Base-by-base conservation (phyloP, 208 protist genomes). In the Acanthamoeba divionensis region DNA sequence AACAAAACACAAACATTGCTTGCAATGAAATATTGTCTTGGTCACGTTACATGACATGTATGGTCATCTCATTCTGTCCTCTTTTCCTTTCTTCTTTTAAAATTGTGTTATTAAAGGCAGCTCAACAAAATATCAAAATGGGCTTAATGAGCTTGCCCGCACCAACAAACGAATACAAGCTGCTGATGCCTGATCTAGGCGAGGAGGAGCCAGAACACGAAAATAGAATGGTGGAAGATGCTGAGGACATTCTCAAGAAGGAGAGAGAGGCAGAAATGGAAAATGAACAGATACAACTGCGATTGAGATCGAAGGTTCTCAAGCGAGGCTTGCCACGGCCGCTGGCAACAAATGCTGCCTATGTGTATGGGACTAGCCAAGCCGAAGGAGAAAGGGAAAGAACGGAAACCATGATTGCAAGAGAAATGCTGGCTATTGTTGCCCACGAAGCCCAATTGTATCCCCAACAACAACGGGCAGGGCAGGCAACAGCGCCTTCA, bases 111-210 rank as follows among this genome's bases (percentile, higher is more conserved):
- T n/a, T n/a, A n/a, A 33, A 18, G 9, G 21, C 41, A 1, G 31
- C 15, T 44, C 26, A 36, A 15, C 2, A 67, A 8, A 15, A 63
- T n/a, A 48, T 93, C 10, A 41, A 29, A 10, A 50, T 29, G 36
- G 82, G 80, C 15, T 80, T 94, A 10, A 36, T 85, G 13, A 55
- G 60, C 48, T 88, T 96, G 18, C 94, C 94, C 13, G 67, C 90
- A 33, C 95, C 95, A 7, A 73, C 73, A 1, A 93, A 94, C 73
- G 91, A 96, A 47, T 95, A 93, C 85, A 77, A 94, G 73, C 87
- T 96, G 26, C 73, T 91, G 5, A 52, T 95, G 60, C 87, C 80
- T 7, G 44, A 69, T 24, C 24, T 54, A 50, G 73, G 33, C 5
- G 60, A 31, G 41, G 60, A 33, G 33, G 79, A 67, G 33, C 47